phyloP scores from a whole-genome alignment of 2,329 filamentous ascomycete species.

The Exophiala aquamarina region DNA sequence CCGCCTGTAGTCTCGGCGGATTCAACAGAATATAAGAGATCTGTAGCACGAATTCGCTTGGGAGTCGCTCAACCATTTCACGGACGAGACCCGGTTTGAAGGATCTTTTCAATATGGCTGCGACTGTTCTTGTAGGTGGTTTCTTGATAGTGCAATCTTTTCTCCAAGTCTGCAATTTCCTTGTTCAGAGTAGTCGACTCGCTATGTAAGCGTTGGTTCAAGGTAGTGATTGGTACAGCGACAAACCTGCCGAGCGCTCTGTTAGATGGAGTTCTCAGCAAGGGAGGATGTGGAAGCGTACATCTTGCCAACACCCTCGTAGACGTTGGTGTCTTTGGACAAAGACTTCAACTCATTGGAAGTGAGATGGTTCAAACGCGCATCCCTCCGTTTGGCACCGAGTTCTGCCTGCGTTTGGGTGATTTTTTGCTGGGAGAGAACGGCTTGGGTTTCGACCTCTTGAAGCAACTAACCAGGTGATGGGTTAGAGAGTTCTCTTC shows the following conservation, averaged over 20 bases:
- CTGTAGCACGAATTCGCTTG: no score
- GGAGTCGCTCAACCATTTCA: not conserved
- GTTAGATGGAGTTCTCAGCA: constrained; percentile 1
- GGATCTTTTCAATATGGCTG: constrained; percentile 85
- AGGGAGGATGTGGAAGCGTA: constrained; percentile 39
- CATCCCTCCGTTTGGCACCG: constrained; percentile 79
- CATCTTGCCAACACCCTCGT: constrained; percentile 98
- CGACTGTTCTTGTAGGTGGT: constrained; percentile 94
- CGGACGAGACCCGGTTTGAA: constrained; percentile 54
- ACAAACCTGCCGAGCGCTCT: constrained; percentile 69
- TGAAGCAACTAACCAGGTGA: constrained; percentile 67
- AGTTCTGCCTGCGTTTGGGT: constrained; percentile 82
- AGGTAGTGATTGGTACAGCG: constrained; percentile 67
- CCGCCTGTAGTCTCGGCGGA: no score
- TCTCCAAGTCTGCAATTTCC: constrained; percentile 78
- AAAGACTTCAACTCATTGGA: constrained; percentile 77
- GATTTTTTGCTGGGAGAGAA: constrained; percentile 89
- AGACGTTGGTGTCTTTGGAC: constrained; percentile 74
- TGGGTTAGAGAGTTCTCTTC: constrained; percentile 1
- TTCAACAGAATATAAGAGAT: no score
- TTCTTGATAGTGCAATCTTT: constrained; percentile 90
- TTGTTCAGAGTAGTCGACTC: constrained; percentile 74
- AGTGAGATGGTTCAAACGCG: constrained; percentile 84
- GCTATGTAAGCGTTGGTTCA: constrained; percentile 72
- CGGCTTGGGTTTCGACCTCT: constrained; percentile 89